phyloP scores from a whole-genome alignment of 2,329 filamentous ascomycete species.

The Scleromitrula shiraiana region DNA sequence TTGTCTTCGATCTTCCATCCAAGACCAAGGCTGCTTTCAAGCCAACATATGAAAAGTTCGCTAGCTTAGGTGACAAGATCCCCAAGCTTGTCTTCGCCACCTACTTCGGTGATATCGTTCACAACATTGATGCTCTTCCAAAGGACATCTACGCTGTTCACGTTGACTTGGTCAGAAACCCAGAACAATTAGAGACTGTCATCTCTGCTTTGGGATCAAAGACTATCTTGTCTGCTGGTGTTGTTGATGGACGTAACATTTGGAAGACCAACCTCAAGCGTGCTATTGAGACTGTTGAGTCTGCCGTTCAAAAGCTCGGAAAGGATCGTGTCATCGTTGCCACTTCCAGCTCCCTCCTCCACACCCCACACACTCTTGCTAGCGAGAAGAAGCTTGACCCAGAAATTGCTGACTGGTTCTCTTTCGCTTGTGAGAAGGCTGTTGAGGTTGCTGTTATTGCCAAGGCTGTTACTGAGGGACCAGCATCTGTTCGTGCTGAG shows the following conservation, averaged over 20 bases:
- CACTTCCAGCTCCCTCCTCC: constrained; percentile 94
- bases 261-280: constrained; percentile 99
- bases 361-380: constrained; percentile 95
- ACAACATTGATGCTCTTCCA: constrained; percentile 91
- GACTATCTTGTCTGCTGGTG: constrained; percentile 87
- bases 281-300: constrained; percentile 84
- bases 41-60: constrained; percentile 88
- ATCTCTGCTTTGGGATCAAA: constrained; percentile 74
- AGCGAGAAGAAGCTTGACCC: constrained; percentile 97
- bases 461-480: constrained; percentile 92
- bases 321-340: constrained; percentile 96
- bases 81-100: constrained; percentile 88
- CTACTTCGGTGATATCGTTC: constrained; percentile 98
- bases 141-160: constrained; percentile 78
- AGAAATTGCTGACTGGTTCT: constrained; percentile 97
- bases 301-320: constrained; percentile 88
- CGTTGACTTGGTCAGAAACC: constrained; percentile 94
- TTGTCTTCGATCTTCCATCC: constrained; percentile 85
- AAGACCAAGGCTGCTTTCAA: constrained; percentile 97
- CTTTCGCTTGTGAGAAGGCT: constrained; percentile 93
- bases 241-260: constrained; percentile 98
- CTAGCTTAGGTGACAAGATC: constrained; percentile 66
- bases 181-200: constrained; percentile 90
- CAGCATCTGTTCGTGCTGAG: constrained; percentile 75
- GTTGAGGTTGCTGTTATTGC: constrained; percentile 85